Percentiles rank a stretch among this genome's conserved stretches.
These are phyloP conservation scores for Eimeria sp. DNA, from an alignment of 169 alveolate genomes.

Conservation along the genomic window DNA sequence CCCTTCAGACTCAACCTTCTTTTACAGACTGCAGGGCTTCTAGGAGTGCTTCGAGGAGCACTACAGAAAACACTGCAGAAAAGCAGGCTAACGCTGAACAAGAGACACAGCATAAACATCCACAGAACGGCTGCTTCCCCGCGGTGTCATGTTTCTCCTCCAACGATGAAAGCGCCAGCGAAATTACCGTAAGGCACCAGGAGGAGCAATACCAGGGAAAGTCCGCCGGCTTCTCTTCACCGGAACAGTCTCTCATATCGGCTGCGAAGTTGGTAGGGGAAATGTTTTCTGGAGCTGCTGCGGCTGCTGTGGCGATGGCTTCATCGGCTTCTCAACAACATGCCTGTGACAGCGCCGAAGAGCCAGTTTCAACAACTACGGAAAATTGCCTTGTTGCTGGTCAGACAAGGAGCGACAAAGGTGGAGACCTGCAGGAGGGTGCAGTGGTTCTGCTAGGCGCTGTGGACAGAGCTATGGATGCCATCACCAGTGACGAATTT, in stretches of 20 bases:
- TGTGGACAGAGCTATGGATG: slow-evolving; percentile 65
- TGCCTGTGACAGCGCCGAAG: not conserved
- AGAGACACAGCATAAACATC: not conserved
- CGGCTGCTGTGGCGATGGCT: slow-evolving; percentile 59
- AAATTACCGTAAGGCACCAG: slow-evolving; percentile 21
- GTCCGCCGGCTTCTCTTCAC: not conserved
- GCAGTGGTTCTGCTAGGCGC: slow-evolving; percentile 61
- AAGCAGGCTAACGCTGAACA: slow-evolving; percentile 23
- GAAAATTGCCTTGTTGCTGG: slow-evolving; percentile 7
- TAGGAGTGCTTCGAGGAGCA: not conserved
- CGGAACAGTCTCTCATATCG: slow-evolving; percentile 45
- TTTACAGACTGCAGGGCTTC: not conserved
- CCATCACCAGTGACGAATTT: slow-evolving; percentile 62
- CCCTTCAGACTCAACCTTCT: not conserved
- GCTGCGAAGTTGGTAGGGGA: slow-evolving; percentile 54
- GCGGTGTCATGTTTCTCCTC: slow-evolving; percentile 51
- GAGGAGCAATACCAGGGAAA: not conserved
- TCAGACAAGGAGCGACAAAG: not conserved
- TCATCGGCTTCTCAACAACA: not conserved
- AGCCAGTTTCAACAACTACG: not conserved
- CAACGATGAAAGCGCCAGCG: slow-evolving; percentile 42
- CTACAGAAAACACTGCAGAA: slow-evolving; percentile 1
- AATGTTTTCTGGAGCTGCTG: slow-evolving; percentile 63
- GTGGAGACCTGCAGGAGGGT: slow-evolving; percentile 66
- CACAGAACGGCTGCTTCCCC: slow-evolving; percentile 58